phyloP scores from a whole-genome alignment of 495 filamentous ascomycete species.

The Penicillium ucsense region DNA sequence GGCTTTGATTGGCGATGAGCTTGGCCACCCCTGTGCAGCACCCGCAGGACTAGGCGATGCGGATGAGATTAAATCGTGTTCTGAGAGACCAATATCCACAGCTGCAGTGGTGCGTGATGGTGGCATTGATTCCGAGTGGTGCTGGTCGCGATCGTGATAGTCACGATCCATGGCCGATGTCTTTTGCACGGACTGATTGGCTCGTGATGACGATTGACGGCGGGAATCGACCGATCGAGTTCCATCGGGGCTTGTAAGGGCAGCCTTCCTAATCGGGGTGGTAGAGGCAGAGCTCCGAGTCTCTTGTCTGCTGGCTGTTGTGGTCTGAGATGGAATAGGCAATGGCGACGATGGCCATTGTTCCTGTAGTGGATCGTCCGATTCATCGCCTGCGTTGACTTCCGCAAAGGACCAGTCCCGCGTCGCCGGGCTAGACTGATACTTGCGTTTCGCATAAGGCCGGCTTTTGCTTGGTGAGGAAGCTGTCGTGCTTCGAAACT shows the following conservation, averaged over 20 bases:
- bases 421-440: slow-evolving; percentile 26
- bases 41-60: background rate
- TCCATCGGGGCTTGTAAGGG: background rate
- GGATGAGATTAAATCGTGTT: slow-evolving; percentile 3
- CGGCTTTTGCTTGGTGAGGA: slow-evolving; percentile 14
- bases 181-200: background rate
- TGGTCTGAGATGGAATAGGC: slow-evolving; percentile 6
- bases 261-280: background rate
- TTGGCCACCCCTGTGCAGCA: background rate
- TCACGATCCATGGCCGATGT: slow-evolving; percentile 9
- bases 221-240: background rate
- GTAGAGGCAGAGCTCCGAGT: no score
- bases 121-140: slow-evolving; percentile 32
- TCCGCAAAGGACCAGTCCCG: slow-evolving; percentile 38
- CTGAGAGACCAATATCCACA: background rate
- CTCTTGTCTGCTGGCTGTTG: background rate
- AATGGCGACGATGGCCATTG: slow-evolving; percentile 25
- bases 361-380: slow-evolving; percentile 40
- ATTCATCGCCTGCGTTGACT: slow-evolving; percentile 29
- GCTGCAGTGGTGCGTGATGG: slow-evolving; percentile 38
- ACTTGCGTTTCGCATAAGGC: slow-evolving; percentile 18
- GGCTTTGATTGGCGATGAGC: slow-evolving; percentile 11
- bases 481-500: slow-evolving; percentile 14
- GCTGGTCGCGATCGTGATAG: background rate
- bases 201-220: background rate